Percentiles rank a stretch among this genome's conserved stretches.
These are phyloP conservation scores for Fraxinus americana DNA, from an alignment of 257 asterid species.

Conservation along the genomic window DNA sequence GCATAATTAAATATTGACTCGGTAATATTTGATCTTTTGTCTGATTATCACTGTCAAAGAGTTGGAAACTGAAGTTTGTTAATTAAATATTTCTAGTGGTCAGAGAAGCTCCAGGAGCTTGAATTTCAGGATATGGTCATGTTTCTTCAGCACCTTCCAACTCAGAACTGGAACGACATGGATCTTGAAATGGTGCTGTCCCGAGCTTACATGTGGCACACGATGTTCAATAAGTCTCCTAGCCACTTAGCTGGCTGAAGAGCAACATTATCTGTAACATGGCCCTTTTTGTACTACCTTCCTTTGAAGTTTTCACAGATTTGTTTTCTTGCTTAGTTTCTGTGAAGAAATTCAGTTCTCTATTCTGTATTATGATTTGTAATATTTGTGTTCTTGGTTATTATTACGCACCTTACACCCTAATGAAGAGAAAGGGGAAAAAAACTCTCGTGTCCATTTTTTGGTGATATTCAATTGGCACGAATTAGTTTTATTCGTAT, in stretches of 20 bases:
- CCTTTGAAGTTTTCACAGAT: neutral
- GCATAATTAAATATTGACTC: neutral
- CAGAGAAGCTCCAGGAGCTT: conserved; percentile 73
- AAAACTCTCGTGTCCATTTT: neutral
- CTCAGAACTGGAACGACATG: conserved; percentile 67
- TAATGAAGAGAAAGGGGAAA: neutral
- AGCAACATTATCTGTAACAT: neutral
- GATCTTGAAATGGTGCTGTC: conserved; percentile 96
- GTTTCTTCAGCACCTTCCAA: conserved; percentile 96
- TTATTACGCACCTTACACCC: neutral
- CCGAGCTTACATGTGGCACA: conserved; percentile 96
- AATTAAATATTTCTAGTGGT: conserved; percentile 59
- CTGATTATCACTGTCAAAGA: neutral
- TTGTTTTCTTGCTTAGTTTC: neutral
- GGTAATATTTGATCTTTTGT: neutral
- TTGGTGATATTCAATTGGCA: neutral
- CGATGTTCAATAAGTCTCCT: conserved; percentile 87
- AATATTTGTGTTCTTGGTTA: neutral
- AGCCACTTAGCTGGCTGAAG: conserved; percentile 84
- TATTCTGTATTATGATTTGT: neutral
- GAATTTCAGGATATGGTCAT: conserved; percentile 98
- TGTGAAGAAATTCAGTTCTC: neutral
- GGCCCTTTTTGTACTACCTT: neutral
- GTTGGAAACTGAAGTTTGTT: neutral
- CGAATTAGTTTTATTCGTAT: neutral